A percentile compares a stretch with the other conserved stretches of the same genome.
phyloP scores from a whole-genome alignment of 306 rosid genomes.

The Albizia julibrissin region DNA sequence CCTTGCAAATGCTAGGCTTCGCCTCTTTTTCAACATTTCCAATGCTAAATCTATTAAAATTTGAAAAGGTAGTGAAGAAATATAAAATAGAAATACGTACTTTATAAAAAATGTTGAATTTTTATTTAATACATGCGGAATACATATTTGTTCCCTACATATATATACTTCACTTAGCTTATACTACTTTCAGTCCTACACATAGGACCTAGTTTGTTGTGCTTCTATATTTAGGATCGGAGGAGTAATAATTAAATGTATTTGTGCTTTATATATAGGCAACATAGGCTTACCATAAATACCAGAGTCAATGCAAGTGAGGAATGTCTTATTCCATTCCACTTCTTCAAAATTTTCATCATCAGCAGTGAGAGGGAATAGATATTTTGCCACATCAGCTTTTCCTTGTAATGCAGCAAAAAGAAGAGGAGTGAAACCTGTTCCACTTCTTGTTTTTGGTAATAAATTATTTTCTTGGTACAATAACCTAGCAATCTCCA shows the following conservation, averaged over 20 bases:
- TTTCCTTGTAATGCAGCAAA: slow-evolving; percentile 43
- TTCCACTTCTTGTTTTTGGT: neutral
- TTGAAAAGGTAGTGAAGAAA: neutral
- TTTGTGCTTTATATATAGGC: neutral
- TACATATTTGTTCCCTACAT: neutral
- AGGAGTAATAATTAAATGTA: too few relatives aligned
- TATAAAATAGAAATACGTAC: too few relatives aligned
- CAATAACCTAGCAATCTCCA: neutral
- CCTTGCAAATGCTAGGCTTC: slow-evolving; percentile 5
- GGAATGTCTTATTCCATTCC: neutral
- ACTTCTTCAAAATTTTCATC: neutral
- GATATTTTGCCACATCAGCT: slow-evolving; percentile 21
- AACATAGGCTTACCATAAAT: neutral
- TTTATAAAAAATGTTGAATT: too few relatives aligned
- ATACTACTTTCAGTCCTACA: neutral
- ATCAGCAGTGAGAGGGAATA: neutral
- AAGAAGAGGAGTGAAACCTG: slow-evolving; percentile 18
- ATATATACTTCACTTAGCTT: neutral
- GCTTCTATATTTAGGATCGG: too few relatives aligned
- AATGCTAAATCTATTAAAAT: slow-evolving; percentile 33
- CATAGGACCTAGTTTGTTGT: too few relatives aligned
- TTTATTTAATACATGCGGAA: too few relatives aligned
- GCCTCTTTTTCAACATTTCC: neutral
- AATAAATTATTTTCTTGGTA: fast-evolving
- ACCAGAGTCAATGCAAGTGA: neutral